Percentiles rank a stretch among this genome's conserved stretches.
Conservation (phyloP, 2,329 filamentous ascomycete genomes). For the Aspergillus brunneoviolaceus region DNA sequence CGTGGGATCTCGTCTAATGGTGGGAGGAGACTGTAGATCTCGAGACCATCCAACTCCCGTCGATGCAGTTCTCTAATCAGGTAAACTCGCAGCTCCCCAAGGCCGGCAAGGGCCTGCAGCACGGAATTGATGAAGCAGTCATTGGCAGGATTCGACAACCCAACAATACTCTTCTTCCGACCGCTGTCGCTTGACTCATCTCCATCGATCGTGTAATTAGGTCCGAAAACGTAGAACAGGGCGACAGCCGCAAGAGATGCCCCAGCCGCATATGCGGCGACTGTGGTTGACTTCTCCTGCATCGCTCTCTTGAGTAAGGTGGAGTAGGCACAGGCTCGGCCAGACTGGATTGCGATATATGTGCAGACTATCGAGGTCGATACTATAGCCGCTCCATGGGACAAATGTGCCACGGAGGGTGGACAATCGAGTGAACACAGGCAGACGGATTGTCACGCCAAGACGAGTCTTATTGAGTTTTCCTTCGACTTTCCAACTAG, state of each 20-base stretch:
- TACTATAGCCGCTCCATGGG: conserved; percentile 4
- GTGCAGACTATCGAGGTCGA: neutral
- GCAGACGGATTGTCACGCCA: neutral
- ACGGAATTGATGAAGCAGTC: conserved; percentile 97
- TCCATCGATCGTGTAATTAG: conserved; percentile 93
- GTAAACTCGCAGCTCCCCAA: conserved; percentile 86
- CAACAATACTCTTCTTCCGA: conserved; percentile 84
- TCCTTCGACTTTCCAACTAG: neutral
- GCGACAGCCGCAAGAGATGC: conserved; percentile 93
- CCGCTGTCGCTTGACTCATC: conserved; percentile 61
- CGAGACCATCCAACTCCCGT: conserved; percentile 72
- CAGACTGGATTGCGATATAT: neutral
- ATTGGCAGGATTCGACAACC: conserved; percentile 86
- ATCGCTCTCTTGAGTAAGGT: conserved; percentile 46
- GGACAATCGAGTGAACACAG: neutral
- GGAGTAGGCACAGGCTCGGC: neutral
- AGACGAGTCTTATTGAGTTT: neutral
- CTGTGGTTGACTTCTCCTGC: conserved; percentile 78
- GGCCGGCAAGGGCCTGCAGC: conserved; percentile 85
- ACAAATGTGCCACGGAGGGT: neutral
- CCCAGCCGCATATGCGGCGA: conserved; percentile 90
- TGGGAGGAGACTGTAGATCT: conserved; percentile 68
- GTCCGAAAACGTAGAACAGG: conserved; percentile 94
- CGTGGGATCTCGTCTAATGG: conserved; percentile 40
- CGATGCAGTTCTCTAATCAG: conserved; percentile 88